phyloP scores from a whole-genome alignment of 805 yeast species.

The Komagataella populi region DNA sequence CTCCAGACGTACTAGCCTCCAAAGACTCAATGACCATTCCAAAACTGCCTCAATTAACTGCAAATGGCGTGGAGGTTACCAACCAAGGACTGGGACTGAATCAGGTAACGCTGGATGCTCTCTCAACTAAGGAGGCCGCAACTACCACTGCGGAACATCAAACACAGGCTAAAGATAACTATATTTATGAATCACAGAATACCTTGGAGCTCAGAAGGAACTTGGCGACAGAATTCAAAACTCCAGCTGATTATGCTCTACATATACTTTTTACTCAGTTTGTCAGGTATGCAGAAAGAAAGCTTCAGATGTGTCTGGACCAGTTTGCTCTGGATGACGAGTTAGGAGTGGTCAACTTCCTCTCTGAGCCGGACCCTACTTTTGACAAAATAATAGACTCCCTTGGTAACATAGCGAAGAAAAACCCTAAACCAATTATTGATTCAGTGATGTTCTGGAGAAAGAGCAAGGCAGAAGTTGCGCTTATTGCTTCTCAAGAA shows the following conservation, averaged over 20 bases:
- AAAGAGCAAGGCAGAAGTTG: constrained; percentile 80
- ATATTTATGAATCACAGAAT: background rate
- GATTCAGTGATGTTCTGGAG: constrained; percentile 99
- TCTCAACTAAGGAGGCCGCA: background rate
- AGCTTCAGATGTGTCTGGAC: constrained; percentile 57
- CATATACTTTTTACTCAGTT: constrained; percentile 93
- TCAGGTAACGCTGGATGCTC: background rate
- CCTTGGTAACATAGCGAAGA: constrained; percentile 79
- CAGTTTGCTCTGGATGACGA: constrained; percentile 53
- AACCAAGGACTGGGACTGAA: background rate
- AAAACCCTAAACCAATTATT: constrained; percentile 88
- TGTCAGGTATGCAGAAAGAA: constrained; percentile 85
- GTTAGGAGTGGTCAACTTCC: constrained; percentile 63
- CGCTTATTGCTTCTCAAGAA: constrained; percentile 45
- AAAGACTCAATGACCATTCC: background rate
- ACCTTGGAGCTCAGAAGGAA: background rate
- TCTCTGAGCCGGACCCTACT: constrained; percentile 70
- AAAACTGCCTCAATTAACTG: background rate
- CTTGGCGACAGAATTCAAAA: constrained; percentile 19
- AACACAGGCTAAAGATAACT: background rate
- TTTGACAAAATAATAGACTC: constrained; percentile 82
- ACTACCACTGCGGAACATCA: background rate
- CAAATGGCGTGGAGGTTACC: background rate
- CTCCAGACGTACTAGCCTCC: background rate
- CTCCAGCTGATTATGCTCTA: constrained; percentile 81